phyloP scores from a whole-genome alignment of 768 basidiomycete genomes.

The Tulasnella sp. region DNA sequence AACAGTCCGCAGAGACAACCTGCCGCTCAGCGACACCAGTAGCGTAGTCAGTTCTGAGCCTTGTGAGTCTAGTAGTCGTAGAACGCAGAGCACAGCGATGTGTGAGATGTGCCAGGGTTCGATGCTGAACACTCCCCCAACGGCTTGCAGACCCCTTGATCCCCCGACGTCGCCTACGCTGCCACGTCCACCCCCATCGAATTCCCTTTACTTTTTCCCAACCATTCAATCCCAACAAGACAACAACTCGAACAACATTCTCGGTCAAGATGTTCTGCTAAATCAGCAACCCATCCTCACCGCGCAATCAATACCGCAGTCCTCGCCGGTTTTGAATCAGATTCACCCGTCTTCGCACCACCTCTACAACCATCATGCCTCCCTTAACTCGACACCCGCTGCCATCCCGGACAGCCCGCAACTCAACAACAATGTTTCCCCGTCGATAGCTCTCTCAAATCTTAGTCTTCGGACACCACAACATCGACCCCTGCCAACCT shows the following conservation, averaged over 20 bases:
- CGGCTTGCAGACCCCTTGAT: not conserved
- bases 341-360: not conserved
- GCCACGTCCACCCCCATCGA: not conserved
- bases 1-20: not conserved
- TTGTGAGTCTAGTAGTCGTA: slow-evolving; percentile 1
- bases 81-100: not conserved
- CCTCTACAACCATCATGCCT: not conserved
- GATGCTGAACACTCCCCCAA: not conserved
- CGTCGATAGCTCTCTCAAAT: slow-evolving; percentile 6
- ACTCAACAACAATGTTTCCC: slow-evolving; percentile 4
- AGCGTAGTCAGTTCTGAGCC: not conserved
- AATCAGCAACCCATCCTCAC: not conserved
- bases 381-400: not conserved
- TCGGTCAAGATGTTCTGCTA: not conserved
- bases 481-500: not conserved
- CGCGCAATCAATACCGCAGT: not conserved
- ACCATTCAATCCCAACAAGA: slow-evolving; percentile 6
- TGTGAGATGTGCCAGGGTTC: not conserved
- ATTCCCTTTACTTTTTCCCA: not conserved
- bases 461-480: slow-evolving; percentile 12
- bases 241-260: not conserved
- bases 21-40: not conserved
- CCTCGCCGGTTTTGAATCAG: not conserved
- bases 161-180: not conserved
- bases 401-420: slow-evolving; percentile 14